Percentiles rank a stretch among this genome's conserved stretches.
phyloP scores from a whole-genome alignment of 768 basidiomycete genomes.

The Clavaria fumosa region DNA sequence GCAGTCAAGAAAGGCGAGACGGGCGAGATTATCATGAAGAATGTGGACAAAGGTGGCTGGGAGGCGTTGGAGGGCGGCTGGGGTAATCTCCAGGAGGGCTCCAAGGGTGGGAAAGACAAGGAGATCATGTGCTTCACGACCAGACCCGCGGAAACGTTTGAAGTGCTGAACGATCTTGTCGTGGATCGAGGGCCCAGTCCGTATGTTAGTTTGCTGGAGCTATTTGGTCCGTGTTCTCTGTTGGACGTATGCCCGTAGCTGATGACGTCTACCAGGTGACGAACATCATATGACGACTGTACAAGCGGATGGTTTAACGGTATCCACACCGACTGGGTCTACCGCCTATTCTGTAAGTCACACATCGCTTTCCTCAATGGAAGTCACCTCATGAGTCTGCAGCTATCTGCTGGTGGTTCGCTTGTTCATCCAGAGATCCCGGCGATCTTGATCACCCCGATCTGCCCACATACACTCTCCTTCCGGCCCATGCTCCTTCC shows the following conservation, averaged over 20 bases:
- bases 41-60: constrained; percentile 84
- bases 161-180: constrained; percentile 91
- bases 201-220: constrained; percentile 87
- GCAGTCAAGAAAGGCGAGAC: constrained; percentile 89
- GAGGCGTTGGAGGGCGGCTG: constrained; percentile 84
- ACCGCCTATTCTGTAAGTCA: constrained; percentile 86
- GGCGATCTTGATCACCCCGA: constrained; percentile 88
- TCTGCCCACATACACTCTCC: constrained; percentile 95
- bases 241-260: constrained; percentile 2
- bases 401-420: constrained; percentile 93
- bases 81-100: constrained; percentile 21
- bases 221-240: constrained; percentile 61
- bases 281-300: constrained; percentile 99
- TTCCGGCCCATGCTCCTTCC: constrained; percentile 98
- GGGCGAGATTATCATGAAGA: constrained; percentile 95
- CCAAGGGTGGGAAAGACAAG: constrained; percentile 61
- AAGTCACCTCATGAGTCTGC: constrained; percentile 5
- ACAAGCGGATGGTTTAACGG: constrained; percentile 90
- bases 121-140: constrained; percentile 98
- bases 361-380: constrained; percentile 7
- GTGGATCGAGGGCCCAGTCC: constrained; percentile 97
- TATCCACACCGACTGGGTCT: constrained; percentile 95
- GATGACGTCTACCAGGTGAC: constrained; percentile 45
- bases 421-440: constrained; percentile 97
- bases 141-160: constrained; percentile 87